Percentiles rank a stretch among this genome's conserved stretches.
Conservation (phyloP, 2,329 filamentous ascomycete genomes). For the Rugonectria rugulosa region DNA sequence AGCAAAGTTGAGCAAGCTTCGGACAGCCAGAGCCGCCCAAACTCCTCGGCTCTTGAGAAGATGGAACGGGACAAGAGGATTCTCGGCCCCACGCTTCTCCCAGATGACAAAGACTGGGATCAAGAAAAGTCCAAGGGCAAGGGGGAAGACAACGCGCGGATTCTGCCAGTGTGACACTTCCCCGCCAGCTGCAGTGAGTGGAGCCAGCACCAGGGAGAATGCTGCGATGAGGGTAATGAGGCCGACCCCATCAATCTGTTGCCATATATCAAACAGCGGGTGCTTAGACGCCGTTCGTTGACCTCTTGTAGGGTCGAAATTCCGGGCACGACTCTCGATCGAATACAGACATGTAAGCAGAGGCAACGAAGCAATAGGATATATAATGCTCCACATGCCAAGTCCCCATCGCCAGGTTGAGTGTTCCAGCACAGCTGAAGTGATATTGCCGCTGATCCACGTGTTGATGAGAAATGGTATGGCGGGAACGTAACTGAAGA, state of each 20-base stretch:
- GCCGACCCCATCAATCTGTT: constrained; percentile 61
- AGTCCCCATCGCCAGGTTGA: constrained; percentile 69
- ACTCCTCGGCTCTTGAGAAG: constrained; percentile 67
- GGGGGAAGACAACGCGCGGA: constrained; percentile 58
- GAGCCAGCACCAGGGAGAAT: constrained; percentile 57
- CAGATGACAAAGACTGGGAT: constrained; percentile 60
- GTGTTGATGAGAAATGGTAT: constrained; percentile 68
- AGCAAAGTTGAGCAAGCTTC: constrained; percentile 56
- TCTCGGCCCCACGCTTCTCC: constrained; percentile 57
- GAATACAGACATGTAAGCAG: constrained; percentile 54
- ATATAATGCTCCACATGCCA: constrained; percentile 71
- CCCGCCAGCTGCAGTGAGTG: constrained; percentile 63
- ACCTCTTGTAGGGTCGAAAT: constrained; percentile 2
- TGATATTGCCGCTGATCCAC: constrained; percentile 68
- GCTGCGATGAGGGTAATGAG: constrained; percentile 55
- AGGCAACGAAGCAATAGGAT: constrained; percentile 62
- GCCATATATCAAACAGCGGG: constrained; percentile 56
- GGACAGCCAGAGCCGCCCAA: constrained; percentile 66
- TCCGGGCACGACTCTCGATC: constrained; percentile 39
- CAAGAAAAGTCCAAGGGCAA: constrained; percentile 58
- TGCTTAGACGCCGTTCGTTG: constrained; percentile 30
- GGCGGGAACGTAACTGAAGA: constrained; percentile 69
- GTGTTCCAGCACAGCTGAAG: constrained; percentile 54
- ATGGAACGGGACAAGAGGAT: constrained; percentile 64
- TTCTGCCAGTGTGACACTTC: constrained; percentile 56